A percentile compares a stretch with the other conserved stretches of the same genome.
Evolutionary conservation across 345 rosid species (phyloP).

Genomic region (Sonneratia caseolaris): DNA sequence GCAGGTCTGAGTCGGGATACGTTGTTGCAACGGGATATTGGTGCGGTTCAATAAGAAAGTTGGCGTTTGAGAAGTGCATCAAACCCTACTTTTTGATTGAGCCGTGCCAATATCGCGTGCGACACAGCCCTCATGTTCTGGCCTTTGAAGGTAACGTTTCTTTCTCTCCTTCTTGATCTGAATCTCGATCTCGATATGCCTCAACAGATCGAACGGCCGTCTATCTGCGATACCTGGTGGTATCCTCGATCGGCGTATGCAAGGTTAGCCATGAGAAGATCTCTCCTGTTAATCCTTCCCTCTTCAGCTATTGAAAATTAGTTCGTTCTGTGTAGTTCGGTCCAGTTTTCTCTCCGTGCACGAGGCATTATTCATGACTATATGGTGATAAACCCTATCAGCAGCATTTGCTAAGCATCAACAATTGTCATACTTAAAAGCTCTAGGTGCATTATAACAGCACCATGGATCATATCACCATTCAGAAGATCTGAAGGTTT

Average conservation of each 20-base stretch:
- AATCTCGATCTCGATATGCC: background rate
- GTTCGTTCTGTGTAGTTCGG: no score
- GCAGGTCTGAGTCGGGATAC: background rate
- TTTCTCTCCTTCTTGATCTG: background rate
- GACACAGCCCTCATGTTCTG: background rate
- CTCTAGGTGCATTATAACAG: background rate
- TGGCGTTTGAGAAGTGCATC: conserved; percentile 13
- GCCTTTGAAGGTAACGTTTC: background rate
- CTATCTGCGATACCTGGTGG: background rate
- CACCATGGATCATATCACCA: background rate
- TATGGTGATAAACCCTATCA: no score
- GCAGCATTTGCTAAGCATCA: no score
- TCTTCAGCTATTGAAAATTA: no score
- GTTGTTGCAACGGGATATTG: conserved; percentile 37
- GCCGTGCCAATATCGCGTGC: conserved; percentile 67
- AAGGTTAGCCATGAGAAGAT: no score
- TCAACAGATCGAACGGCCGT: no score
- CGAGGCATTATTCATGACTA: no score
- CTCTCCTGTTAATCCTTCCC: no score
- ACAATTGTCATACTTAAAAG: background rate
- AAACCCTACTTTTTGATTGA: conserved; percentile 45
- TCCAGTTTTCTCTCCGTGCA: no score
- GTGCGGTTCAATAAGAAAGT: conserved; percentile 61
- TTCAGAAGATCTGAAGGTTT: background rate
- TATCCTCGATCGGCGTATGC: no score